Evolutionary conservation across 2,329 filamentous ascomycete species (phyloP).

Genomic region (Penicillium sp.): DNA sequence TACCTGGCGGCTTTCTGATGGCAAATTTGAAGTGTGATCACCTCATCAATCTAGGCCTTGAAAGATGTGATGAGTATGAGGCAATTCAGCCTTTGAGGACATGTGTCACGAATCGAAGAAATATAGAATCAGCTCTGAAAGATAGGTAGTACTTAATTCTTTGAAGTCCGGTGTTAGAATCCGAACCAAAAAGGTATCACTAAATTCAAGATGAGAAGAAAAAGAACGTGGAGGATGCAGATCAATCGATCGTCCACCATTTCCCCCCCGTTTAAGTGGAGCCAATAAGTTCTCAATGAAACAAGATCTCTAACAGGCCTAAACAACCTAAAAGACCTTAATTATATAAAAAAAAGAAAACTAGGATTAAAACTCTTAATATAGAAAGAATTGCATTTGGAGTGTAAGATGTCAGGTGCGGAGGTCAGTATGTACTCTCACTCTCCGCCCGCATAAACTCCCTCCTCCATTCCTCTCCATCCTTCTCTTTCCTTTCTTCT

Average conservation of each 20-base stretch:
- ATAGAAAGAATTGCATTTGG: neutral
- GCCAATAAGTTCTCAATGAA: neutral
- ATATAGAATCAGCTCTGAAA: neutral
- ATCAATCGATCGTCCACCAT: slow-evolving; percentile 7
- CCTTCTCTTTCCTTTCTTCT: slow-evolving; percentile 11
- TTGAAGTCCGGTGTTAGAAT: slow-evolving; percentile 11
- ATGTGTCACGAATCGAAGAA: slow-evolving; percentile 3
- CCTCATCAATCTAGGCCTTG: neutral
- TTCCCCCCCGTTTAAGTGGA: slow-evolving; percentile 1
- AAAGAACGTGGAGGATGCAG: slow-evolving; percentile 1
- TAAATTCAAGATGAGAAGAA: neutral
- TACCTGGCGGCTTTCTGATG: neutral
- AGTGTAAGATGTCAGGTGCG: slow-evolving; percentile 12
- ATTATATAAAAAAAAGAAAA: neutral
- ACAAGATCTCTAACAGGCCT: neutral
- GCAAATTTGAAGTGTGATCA: neutral
- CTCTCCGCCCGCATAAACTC: slow-evolving; percentile 4
- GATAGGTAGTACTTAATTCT: neutral
- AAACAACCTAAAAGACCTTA: neutral
- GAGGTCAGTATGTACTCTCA: slow-evolving; percentile 1
- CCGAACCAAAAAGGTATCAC: slow-evolving; percentile 8
- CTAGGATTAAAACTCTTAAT: neutral
- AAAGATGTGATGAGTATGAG: neutral
- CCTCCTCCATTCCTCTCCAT: slow-evolving; percentile 1
- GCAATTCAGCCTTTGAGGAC: slow-evolving; percentile 5